Evolutionary conservation across 768 basidiomycete genomes (phyloP).

Genomic region (Suillus americanus): DNA sequence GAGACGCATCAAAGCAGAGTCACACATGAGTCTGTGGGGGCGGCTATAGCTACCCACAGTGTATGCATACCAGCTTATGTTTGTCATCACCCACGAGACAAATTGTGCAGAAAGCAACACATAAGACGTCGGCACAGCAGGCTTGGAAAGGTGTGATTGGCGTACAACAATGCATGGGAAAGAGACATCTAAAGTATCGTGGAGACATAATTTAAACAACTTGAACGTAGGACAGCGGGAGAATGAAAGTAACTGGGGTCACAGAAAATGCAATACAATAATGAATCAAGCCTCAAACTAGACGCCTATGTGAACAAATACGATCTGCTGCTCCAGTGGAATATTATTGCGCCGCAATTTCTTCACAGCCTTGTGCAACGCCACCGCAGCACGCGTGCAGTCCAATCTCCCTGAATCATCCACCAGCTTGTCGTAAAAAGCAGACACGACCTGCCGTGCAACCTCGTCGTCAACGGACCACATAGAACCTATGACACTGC

Average conservation of each 20-base stretch:
- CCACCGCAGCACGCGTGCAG: background rate
- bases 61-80: too few species aligned
- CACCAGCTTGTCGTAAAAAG: background rate
- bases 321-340: background rate
- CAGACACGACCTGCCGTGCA: background rate
- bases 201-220: too few species aligned
- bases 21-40: conserved; percentile 27
- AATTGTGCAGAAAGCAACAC: too few species aligned
- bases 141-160: too few species aligned
- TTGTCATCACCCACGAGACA: too few species aligned
- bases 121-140: too few species aligned
- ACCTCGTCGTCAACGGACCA: background rate
- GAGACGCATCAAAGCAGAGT: too few species aligned
- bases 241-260: conserved; percentile 32
- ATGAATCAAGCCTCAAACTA: background rate
- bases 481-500: background rate
- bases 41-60: too few species aligned
- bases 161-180: too few species aligned
- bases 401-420: background rate
- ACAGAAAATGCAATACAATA: background rate
- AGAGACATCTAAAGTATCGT: too few species aligned
- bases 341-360: background rate
- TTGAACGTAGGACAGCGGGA: too few species aligned
- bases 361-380: background rate
- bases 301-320: conserved; percentile 5